phyloP scores from a whole-genome alignment of 2,329 filamentous ascomycete species.

The Paracorniculantispora psalliotae region DNA sequence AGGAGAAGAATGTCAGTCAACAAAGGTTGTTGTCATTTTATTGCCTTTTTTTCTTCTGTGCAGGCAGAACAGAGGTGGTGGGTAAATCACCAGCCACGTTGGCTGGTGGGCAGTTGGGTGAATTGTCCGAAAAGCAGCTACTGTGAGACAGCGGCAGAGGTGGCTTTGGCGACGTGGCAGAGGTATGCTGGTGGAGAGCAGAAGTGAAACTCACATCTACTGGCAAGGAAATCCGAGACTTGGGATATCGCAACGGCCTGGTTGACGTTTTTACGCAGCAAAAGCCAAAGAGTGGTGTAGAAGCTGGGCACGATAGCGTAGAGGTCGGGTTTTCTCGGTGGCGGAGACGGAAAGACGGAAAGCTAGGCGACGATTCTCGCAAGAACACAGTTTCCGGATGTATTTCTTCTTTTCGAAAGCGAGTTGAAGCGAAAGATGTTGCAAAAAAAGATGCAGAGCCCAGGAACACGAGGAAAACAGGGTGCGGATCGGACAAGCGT shows the following conservation, averaged over 20 bases:
- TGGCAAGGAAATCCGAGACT: constrained; percentile 7
- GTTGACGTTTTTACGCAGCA: not conserved
- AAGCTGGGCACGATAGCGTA: not conserved
- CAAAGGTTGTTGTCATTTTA: not conserved
- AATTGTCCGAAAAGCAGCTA: not conserved
- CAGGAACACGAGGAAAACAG: not conserved
- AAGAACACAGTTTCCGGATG: not conserved
- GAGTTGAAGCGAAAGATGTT: not conserved
- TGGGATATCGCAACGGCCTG: not conserved
- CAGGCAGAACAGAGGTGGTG: too few species aligned
- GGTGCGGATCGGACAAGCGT: not conserved
- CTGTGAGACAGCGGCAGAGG: constrained; percentile 10
- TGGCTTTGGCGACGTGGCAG: constrained; percentile 2
- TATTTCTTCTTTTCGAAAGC: not conserved
- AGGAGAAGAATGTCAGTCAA: not conserved
- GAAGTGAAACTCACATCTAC: constrained; percentile 9
- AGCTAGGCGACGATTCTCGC: not conserved
- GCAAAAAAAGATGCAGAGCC: not conserved
- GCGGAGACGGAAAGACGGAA: not conserved
- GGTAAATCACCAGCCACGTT: not conserved
- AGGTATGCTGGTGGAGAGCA: constrained; percentile 9
- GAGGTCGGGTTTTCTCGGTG: not conserved
- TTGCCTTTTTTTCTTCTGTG: not conserved
- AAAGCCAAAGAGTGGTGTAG: not conserved
- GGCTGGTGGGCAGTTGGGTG: not conserved